Evolutionary conservation across 176 grass and related monocot genomes (phyloP).

Genomic region (Neostapfia colusana): DNA sequence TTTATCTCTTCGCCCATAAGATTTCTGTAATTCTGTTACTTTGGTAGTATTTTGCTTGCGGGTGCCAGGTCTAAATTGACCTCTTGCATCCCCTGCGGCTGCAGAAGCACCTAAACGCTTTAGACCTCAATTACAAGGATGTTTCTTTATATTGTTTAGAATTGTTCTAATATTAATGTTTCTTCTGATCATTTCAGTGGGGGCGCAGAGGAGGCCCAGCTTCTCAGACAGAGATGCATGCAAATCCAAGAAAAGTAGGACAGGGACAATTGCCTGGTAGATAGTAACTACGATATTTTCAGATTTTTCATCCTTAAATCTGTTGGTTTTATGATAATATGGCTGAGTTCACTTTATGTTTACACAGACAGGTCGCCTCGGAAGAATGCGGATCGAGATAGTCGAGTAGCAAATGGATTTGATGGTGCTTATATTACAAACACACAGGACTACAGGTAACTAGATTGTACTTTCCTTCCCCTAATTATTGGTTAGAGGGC

Average conservation of each 20-base stretch:
- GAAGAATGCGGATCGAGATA: constrained; percentile 48
- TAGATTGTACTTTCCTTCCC: constrained; percentile 1
- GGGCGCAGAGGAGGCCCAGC: constrained; percentile 56
- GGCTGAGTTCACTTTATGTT: constrained; percentile 25
- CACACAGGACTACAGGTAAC: constrained; percentile 89
- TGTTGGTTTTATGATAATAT: neutral
- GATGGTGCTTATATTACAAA: constrained; percentile 70
- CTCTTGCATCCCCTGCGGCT: constrained; percentile 11
- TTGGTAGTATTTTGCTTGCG: constrained; percentile 2
- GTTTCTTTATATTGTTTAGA: constrained; percentile 24
- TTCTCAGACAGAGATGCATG: constrained; percentile 77
- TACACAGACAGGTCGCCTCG: constrained; percentile 63
- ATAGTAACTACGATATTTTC: constrained; percentile 39
- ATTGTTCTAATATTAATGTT: constrained; percentile 19
- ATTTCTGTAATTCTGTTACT: neutral
- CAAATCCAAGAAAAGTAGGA: constrained; percentile 87
- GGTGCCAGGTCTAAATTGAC: constrained; percentile 20
- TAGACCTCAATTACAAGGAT: neutral
- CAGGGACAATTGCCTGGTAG: too few species aligned
- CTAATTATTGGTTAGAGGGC: constrained; percentile 13
- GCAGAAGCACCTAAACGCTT: constrained; percentile 41
- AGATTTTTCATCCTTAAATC: neutral
- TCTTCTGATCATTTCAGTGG: constrained; percentile 50
- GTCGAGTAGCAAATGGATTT: constrained; percentile 48
- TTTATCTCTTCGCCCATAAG: neutral